phyloP scores from a whole-genome alignment of 371 early-diverging fungal species.

The Mortierella sp. region DNA sequence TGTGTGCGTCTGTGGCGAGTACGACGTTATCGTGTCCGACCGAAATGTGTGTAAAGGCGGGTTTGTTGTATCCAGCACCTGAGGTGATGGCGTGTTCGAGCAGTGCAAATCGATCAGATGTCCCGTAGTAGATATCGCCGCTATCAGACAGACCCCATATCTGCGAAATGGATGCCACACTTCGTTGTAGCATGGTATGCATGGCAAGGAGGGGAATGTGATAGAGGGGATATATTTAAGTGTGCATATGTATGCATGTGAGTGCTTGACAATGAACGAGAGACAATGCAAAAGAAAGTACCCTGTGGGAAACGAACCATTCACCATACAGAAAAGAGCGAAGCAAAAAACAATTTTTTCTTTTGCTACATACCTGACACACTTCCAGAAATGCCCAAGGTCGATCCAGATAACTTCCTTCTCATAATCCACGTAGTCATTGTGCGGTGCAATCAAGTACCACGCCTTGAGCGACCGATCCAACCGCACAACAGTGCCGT shows the following conservation, averaged over 20 bases:
- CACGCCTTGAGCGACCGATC: conserved; percentile 37
- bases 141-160: conserved; percentile 48
- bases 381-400: conserved; percentile 51
- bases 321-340: not conserved
- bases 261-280: too few relatives aligned
- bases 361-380: conserved; percentile 32
- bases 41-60: conserved; percentile 39
- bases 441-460: conserved; percentile 47
- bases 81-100: conserved; percentile 37
- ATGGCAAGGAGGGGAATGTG: too few relatives aligned
- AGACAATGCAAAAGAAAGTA: not conserved
- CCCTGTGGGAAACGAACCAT: not conserved
- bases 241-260: not conserved
- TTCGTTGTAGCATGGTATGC: not conserved
- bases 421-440: conserved; percentile 36
- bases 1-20: conserved; percentile 42
- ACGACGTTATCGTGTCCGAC: conserved; percentile 46
- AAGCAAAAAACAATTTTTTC: not conserved
- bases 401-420: conserved; percentile 55
- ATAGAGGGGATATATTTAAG: not conserved
- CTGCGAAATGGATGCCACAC: conserved; percentile 54
- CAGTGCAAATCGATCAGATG: conserved; percentile 38
- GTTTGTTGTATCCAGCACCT: conserved; percentile 40
- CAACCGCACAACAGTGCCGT: conserved; percentile 55
- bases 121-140: conserved; percentile 51